These are phyloP conservation scores for Puccinia horiana DNA, from an alignment of 1,284 basidiomycete genomes.

Conservation along the genomic window DNA sequence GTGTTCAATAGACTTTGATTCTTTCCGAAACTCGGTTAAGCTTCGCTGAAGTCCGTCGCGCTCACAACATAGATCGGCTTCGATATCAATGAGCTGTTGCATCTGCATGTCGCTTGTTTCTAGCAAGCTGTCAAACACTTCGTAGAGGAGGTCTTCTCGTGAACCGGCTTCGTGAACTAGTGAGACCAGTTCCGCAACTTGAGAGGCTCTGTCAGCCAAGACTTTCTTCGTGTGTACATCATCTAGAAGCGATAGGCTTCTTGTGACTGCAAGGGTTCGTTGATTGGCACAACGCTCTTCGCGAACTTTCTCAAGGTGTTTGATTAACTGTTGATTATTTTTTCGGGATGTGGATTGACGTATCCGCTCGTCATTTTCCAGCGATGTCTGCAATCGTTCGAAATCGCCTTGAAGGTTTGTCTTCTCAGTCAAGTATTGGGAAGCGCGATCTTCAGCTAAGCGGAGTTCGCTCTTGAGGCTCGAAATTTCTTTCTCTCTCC, in stretches of 20 bases:
- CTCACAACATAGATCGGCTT: background rate
- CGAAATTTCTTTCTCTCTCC: slow-evolving; percentile 26
- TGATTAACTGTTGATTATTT: background rate
- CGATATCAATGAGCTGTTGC: slow-evolving; percentile 1
- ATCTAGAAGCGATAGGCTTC: background rate
- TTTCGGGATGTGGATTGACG: background rate
- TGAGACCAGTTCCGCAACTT: slow-evolving; percentile 31
- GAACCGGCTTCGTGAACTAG: slow-evolving; percentile 17
- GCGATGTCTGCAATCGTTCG: background rate
- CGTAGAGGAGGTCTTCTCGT: slow-evolving; percentile 34
- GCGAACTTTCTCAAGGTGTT: slow-evolving; percentile 10
- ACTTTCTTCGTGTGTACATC: slow-evolving; percentile 19
- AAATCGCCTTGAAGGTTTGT: slow-evolving; percentile 10
- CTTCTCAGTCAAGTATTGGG: slow-evolving; percentile 12
- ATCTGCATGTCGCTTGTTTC: slow-evolving; percentile 24
- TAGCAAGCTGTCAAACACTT: slow-evolving; percentile 21
- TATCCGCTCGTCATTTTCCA: background rate
- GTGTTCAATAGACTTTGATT: background rate
- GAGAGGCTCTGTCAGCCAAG: slow-evolving; percentile 26
- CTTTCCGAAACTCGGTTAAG: background rate
- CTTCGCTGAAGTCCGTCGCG: background rate
- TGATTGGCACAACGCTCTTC: background rate
- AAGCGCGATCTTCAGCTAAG: slow-evolving; percentile 25
- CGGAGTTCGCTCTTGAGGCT: slow-evolving; percentile 32
- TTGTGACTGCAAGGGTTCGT: background rate